These are phyloP conservation scores for Tolypocladium album DNA, from an alignment of 2,329 filamentous ascomycete species.

Conservation along the genomic window DNA sequence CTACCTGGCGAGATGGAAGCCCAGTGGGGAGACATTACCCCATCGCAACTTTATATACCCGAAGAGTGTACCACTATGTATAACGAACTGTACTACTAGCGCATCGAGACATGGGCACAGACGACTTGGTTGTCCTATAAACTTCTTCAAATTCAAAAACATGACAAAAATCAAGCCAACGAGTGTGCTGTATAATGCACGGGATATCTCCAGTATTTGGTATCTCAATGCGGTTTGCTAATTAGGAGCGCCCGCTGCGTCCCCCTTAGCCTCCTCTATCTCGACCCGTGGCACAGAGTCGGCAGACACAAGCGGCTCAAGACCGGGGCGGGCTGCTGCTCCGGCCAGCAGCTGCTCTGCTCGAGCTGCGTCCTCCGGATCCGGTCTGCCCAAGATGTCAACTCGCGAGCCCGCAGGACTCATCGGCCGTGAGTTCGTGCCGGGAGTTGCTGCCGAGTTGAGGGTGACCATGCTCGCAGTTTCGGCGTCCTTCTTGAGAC, in stretches of 20 bases:
- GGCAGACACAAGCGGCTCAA: slow-evolving; percentile 45
- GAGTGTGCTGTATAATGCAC: slow-evolving; percentile 2
- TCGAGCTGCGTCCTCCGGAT: background rate
- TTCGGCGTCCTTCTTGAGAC: slow-evolving; percentile 49
- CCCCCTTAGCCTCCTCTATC: background rate
- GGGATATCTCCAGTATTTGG: slow-evolving; percentile 6
- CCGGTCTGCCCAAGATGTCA: slow-evolving; percentile 1
- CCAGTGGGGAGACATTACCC: slow-evolving; percentile 3
- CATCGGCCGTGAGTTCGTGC: slow-evolving; percentile 20
- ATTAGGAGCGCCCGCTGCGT: background rate
- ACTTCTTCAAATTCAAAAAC: background rate
- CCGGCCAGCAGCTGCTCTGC: slow-evolving; percentile 4
- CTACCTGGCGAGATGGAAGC: background rate
- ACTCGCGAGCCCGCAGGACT: slow-evolving; percentile 12
- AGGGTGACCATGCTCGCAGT: slow-evolving; percentile 64
- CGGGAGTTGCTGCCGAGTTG: slow-evolving; percentile 26
- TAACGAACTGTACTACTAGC: slow-evolving; percentile 13
- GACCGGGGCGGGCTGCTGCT: slow-evolving; percentile 20
- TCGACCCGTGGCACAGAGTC: slow-evolving; percentile 27
- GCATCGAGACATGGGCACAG: background rate
- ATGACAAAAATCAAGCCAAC: background rate
- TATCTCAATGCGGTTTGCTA: background rate
- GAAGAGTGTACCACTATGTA: slow-evolving; percentile 18
- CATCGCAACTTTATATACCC: slow-evolving; percentile 18
- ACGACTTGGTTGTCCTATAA: background rate